Conservation (phyloP, 441 rosid species). For the Bocquillonia castaneifolia region DNA sequence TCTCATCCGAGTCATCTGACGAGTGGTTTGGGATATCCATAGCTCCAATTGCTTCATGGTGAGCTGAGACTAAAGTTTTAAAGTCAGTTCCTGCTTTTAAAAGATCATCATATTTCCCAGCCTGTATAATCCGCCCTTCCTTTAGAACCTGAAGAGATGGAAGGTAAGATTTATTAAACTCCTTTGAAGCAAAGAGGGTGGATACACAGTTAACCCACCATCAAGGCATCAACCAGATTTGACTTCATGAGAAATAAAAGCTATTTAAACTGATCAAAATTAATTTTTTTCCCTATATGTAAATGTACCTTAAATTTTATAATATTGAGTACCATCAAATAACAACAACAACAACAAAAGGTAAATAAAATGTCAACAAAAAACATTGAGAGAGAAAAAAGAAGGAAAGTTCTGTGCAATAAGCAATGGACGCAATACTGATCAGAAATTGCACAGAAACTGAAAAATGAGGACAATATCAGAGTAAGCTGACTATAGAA, state of each 20-base stretch:
- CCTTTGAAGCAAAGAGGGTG: neutral
- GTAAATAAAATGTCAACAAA: neutral
- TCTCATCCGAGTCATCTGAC: slow-evolving; percentile 89
- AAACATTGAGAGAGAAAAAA: neutral
- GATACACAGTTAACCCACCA: neutral
- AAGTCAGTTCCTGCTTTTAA: slow-evolving; percentile 98
- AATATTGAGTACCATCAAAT: neutral
- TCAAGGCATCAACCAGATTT: neutral
- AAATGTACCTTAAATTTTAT: neutral
- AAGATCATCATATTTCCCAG: slow-evolving; percentile 95
- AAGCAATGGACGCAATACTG: neutral
- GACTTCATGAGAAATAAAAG: neutral
- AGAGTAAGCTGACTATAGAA: neutral
- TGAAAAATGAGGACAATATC: neutral
- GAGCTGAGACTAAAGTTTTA: slow-evolving; percentile 85
- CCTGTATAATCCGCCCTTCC: slow-evolving; percentile 91
- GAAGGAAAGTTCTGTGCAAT: neutral
- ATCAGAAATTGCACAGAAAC: neutral
- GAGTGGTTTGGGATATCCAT: slow-evolving; percentile 87
- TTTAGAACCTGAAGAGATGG: slow-evolving; percentile 66
- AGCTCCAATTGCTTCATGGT: slow-evolving; percentile 95
- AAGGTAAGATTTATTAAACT: neutral
- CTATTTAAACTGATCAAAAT: neutral
- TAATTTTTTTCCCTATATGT: neutral
- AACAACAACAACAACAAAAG: neutral